A percentile compares a stretch with the other conserved stretches of the same genome.
Evolutionary conservation across 805 yeast species (phyloP).

Genomic region (Huiozyma sinensis): DNA sequence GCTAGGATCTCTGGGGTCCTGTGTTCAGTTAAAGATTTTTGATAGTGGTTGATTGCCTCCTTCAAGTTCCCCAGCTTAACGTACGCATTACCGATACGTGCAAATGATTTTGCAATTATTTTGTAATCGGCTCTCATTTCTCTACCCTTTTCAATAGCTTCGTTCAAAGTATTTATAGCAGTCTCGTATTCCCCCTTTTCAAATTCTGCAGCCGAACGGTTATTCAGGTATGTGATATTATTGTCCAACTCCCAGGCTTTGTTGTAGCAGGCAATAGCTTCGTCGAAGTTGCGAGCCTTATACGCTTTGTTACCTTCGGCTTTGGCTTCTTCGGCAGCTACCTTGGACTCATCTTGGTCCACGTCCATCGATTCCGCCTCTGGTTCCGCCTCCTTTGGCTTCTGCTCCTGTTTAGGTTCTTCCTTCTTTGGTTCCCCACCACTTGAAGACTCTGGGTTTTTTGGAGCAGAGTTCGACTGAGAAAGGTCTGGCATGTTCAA

Average conservation of each 20-base stretch:
- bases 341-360: slow-evolving; percentile 29
- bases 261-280: slow-evolving; percentile 78
- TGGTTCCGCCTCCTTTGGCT: slow-evolving; percentile 23
- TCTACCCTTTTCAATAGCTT: slow-evolving; percentile 84
- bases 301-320: slow-evolving; percentile 79
- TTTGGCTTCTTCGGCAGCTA: slow-evolving; percentile 58
- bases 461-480: slow-evolving; percentile 22
- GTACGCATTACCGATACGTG: slow-evolving; percentile 79
- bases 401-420: slow-evolving; percentile 8
- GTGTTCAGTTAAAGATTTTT: slow-evolving; percentile 91
- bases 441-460: slow-evolving; percentile 6
- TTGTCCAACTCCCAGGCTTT: slow-evolving; percentile 72
- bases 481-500: slow-evolving; percentile 36
- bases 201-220: slow-evolving; percentile 94
- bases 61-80: slow-evolving; percentile 62
- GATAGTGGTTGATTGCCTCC: slow-evolving; percentile 67
- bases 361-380: slow-evolving; percentile 32
- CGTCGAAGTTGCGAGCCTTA: slow-evolving; percentile 82
- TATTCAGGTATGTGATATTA: slow-evolving; percentile 90
- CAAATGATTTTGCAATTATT: slow-evolving; percentile 82
- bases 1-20: slow-evolving; percentile 88
- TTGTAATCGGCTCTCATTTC: slow-evolving; percentile 86
- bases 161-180: slow-evolving; percentile 69
- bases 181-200: slow-evolving; percentile 89
- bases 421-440: slow-evolving; percentile 12